A percentile compares a stretch with the other conserved stretches of the same genome.
phyloP scores from a whole-genome alignment of 345 rosid species.

The Arabis alpina region DNA sequence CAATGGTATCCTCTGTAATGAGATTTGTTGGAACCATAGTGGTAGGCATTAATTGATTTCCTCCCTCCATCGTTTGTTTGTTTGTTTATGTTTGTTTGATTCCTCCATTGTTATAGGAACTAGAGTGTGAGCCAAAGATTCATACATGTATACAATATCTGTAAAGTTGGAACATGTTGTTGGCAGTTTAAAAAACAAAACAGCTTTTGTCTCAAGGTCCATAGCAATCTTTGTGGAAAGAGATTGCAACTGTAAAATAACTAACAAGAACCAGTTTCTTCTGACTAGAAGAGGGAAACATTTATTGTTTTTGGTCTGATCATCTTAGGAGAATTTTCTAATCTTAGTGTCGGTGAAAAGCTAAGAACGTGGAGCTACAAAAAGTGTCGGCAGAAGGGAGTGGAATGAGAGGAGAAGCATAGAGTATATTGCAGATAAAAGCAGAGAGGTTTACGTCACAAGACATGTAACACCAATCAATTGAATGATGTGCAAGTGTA shows the following conservation, averaged over 20 bases:
- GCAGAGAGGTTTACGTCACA: conserved; percentile 30
- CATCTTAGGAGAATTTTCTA: conserved; percentile 21
- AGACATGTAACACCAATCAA: conserved; percentile 20
- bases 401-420: conserved; percentile 26
- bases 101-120: conserved; percentile 28
- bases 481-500: conserved; percentile 31
- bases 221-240: conserved; percentile 24
- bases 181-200: conserved; percentile 34
- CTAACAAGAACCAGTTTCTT: conserved; percentile 28
- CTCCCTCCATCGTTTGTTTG: conserved; percentile 17
- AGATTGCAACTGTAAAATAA: conserved; percentile 22
- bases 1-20: conserved; percentile 42
- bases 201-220: conserved; percentile 22
- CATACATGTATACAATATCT: conserved; percentile 43
- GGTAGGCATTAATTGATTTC: conserved; percentile 40
- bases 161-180: conserved; percentile 43
- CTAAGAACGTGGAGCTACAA: conserved; percentile 23
- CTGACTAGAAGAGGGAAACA: conserved; percentile 31
- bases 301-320: conserved; percentile 4
- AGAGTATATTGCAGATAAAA: conserved; percentile 4
- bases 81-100: conserved; percentile 37
- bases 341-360: conserved; percentile 38
- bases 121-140: conserved; percentile 42
- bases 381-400: conserved; percentile 42
- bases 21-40: conserved; percentile 43